A percentile compares a stretch with the other conserved stretches of the same genome.
These are phyloP conservation scores for Cladophialophora psammophila DNA, from an alignment of 2,329 filamentous ascomycete genomes.

Conservation along the genomic window DNA sequence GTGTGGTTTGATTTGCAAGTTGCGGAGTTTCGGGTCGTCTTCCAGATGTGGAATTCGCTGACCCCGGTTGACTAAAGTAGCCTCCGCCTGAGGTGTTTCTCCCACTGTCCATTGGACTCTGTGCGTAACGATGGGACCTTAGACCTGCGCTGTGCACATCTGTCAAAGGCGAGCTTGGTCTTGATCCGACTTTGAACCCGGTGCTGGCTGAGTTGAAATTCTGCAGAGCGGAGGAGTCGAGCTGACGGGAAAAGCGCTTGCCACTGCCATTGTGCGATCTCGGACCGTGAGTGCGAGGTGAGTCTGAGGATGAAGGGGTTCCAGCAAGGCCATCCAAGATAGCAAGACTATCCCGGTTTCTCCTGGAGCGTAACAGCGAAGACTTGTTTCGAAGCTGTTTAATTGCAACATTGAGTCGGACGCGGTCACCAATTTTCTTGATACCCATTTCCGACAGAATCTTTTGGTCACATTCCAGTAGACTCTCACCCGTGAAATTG, in stretches of 20 bases:
- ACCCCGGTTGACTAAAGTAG: constrained; percentile 64
- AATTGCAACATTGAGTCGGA: constrained; percentile 85
- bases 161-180: constrained; percentile 74
- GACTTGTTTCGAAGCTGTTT: constrained; percentile 81
- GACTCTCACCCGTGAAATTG: constrained; percentile 96
- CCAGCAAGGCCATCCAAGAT: constrained; percentile 70
- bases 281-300: constrained; percentile 68
- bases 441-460: constrained; percentile 98
- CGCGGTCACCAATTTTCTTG: constrained; percentile 95
- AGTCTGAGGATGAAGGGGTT: constrained; percentile 69
- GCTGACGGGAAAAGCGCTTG: constrained; percentile 66
- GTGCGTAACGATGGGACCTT: constrained; percentile 66
- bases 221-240: constrained; percentile 47
- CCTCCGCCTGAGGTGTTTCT: constrained; percentile 59
- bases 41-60: constrained; percentile 60
- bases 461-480: constrained; percentile 95
- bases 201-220: constrained; percentile 53
- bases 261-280: constrained; percentile 59
- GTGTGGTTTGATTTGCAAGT: constrained; percentile 68
- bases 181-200: constrained; percentile 65
- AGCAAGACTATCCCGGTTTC: constrained; percentile 87
- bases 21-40: constrained; percentile 68
- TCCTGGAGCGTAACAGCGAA: constrained; percentile 78
- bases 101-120: constrained; percentile 63
- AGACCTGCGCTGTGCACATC: constrained; percentile 62